Evolutionary conservation across 371 early-diverging fungal species (phyloP).

Genomic region (Dichotomocladium elegans): DNA sequence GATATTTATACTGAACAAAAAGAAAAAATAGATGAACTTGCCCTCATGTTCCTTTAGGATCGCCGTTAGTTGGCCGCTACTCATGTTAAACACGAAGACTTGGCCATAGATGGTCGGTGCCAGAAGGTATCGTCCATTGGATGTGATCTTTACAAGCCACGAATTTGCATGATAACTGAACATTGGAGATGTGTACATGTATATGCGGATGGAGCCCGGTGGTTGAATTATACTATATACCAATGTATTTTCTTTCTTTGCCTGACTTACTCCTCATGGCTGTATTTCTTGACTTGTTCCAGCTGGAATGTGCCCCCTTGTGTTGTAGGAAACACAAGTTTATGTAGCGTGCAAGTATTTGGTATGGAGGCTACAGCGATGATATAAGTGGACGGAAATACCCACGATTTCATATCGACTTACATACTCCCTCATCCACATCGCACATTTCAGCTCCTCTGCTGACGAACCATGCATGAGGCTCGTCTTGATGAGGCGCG

Average conservation of each 20-base stretch:
- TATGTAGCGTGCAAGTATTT: conserved; percentile 80
- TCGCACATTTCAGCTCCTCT: conserved; percentile 89
- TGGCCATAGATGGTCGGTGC: conserved; percentile 89
- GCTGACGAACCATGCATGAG: conserved; percentile 69
- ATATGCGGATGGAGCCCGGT: conserved; percentile 52
- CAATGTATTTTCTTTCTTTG: background rate
- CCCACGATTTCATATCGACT: conserved; percentile 15
- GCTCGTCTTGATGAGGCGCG: conserved; percentile 13
- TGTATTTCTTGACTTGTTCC: conserved; percentile 64
- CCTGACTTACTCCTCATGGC: conserved; percentile 67
- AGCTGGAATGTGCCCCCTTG: conserved; percentile 65
- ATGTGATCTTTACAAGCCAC: conserved; percentile 84
- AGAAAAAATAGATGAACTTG: conserved; percentile 8
- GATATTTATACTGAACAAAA: conserved; percentile 74
- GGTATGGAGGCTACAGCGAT: conserved; percentile 78
- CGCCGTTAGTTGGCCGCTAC: conserved; percentile 68
- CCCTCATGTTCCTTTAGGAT: conserved; percentile 80
- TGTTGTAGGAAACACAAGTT: conserved; percentile 70
- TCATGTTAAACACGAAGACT: conserved; percentile 76
- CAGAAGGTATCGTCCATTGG: conserved; percentile 81
- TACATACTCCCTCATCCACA: conserved; percentile 74
- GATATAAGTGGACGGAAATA: too few species aligned
- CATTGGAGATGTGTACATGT: too few species aligned
- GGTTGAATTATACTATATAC: background rate
- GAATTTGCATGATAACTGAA: conserved; percentile 84